Conservation (phyloP, 495 filamentous ascomycete species). For the Neurospora sp. region DNA sequence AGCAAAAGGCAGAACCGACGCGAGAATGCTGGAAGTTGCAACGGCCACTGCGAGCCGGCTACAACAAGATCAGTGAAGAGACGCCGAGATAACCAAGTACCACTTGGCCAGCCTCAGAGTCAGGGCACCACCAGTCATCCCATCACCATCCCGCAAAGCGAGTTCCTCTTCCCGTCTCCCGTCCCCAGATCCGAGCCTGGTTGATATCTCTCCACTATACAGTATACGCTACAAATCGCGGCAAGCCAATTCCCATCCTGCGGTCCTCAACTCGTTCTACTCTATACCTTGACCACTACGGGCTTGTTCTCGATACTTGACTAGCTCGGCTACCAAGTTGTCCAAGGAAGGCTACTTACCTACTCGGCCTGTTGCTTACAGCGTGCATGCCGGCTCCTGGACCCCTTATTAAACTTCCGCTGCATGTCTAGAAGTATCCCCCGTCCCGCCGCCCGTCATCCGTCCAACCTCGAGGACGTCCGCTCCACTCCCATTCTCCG, state of each 20-base stretch:
- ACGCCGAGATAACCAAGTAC: neutral
- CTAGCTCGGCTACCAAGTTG: neutral
- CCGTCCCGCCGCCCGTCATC: neutral
- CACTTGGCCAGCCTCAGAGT: neutral
- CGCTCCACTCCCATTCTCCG: neutral
- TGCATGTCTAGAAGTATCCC: neutral
- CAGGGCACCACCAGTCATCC: neutral
- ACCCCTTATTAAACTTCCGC: neutral
- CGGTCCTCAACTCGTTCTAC: neutral
- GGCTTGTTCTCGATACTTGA: neutral
- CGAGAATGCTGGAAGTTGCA: neutral
- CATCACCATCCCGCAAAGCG: neutral
- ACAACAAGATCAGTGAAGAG: neutral
- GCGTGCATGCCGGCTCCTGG: neutral
- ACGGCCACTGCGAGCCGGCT: neutral
- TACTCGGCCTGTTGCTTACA: neutral
- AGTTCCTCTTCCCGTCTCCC: neutral
- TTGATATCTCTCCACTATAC: neutral
- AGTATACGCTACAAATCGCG: neutral
- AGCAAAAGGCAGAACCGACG: neutral
- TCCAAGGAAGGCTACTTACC: neutral
- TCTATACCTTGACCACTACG: neutral
- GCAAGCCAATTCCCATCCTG: neutral
- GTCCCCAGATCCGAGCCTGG: neutral
- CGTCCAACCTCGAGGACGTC: neutral